These are phyloP conservation scores for Trichosporon sp. DNA, from an alignment of 1,284 basidiomycete genomes.

Conservation along the genomic window DNA sequence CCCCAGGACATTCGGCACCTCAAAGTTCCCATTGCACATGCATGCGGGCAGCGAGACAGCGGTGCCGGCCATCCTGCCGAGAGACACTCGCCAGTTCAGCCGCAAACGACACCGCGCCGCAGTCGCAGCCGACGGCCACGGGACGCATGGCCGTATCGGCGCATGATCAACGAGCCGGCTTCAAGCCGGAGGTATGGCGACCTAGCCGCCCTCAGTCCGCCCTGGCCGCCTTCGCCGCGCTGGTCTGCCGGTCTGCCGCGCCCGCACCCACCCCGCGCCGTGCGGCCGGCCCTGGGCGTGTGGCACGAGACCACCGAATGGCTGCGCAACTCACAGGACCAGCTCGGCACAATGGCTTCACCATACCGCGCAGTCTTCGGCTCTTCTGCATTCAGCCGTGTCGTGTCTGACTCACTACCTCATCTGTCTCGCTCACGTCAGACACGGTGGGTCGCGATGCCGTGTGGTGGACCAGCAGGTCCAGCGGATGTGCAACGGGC, in stretches of 20 bases:
- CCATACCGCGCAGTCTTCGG: background rate
- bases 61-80: background rate
- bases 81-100: background rate
- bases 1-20: background rate
- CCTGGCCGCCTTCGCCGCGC: background rate
- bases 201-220: background rate
- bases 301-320: background rate
- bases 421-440: constrained; percentile 5
- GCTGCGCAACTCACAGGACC: background rate
- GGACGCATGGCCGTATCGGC: too few relatives aligned
- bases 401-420: background rate
- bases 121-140: background rate
- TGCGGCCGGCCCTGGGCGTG: background rate
- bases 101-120: background rate
- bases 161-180: too few relatives aligned
- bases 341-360: background rate
- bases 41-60: background rate
- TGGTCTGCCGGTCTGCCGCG: background rate
- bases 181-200: background rate
- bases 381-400: background rate
- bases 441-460: background rate
- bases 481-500: too few relatives aligned
- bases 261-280: background rate
- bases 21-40: too few relatives aligned
- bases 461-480: background rate